Evolutionary conservation across 495 filamentous ascomycete species (phyloP).

Genomic region (Daldinia loculata): DNA sequence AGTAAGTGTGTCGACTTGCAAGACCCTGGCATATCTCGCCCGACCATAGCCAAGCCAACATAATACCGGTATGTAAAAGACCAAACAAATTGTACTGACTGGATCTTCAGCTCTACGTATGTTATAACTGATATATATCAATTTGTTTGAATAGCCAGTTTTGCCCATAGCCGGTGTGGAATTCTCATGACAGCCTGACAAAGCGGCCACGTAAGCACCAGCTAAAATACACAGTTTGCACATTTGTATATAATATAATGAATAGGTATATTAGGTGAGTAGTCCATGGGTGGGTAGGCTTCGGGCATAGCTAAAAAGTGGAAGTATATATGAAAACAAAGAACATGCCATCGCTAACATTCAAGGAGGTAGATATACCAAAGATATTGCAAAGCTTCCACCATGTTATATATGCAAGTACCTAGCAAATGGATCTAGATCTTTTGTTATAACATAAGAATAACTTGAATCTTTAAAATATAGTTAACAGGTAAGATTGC

Average conservation of each 20-base stretch:
- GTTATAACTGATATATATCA: not conserved
- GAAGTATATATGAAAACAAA: not conserved
- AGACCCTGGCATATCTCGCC: not conserved
- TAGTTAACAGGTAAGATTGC: not conserved
- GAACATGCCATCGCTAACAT: not conserved
- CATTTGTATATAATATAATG: not conserved
- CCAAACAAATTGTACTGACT: not conserved
- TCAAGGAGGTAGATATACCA: not conserved
- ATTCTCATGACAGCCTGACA: slow-evolving; percentile 6
- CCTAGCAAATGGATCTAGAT: not conserved
- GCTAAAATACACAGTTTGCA: not conserved
- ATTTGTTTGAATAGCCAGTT: not conserved
- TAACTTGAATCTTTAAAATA: not conserved
- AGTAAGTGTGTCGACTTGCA: not conserved
- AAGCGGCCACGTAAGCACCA: slow-evolving; percentile 28
- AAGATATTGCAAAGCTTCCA: not conserved
- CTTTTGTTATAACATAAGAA: not conserved
- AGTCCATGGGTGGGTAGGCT: not conserved
- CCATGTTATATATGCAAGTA: not conserved
- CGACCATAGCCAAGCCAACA: not conserved
- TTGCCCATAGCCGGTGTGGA: slow-evolving; percentile 12
- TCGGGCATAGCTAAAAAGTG: not conserved
- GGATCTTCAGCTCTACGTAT: not conserved
- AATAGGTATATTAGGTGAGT: slow-evolving; percentile 5
- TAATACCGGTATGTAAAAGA: not conserved